Base-by-base conservation (phyloP, 164 flowering plant genomes). In the Piper betle region DNA sequence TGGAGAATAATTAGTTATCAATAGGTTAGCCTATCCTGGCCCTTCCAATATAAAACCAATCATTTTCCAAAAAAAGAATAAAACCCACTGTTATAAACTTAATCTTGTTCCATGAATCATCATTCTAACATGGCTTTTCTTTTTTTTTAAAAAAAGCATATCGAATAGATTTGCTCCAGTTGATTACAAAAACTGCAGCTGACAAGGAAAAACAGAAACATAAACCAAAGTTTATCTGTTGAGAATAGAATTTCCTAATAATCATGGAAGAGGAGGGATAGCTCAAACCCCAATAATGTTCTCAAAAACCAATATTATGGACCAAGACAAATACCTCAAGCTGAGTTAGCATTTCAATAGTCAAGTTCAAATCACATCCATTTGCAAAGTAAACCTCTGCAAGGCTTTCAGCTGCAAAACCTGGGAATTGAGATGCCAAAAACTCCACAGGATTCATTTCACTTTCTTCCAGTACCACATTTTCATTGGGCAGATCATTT, bases 261-360 rank as follows among this genome's bases (percentile, higher is more conserved):
- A 2, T 46, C 50, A 46, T 25, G 33, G 33, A 25, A 25, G 50
- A 46, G 12, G 50, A 46, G 6, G 10, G 11, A 10, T 9, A 46
- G 50, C 15, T 12, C 3, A 10, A 46, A 12, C 7, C 15, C 50
- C 12, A 10, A 10, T 46, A 46, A 12, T 2, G 5, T 46, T 46
- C 50, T 15, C 50, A 46, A 46, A 20, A 46, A 5, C 39, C 52
- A 33, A 48, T 58, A 39, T 37, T 16, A 48, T 17, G n/a, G 38
- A 17, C 6, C 17, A 64, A n/a, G 25, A 53, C 68, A 53, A 53
- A 62, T 78, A 94, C 99, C 97, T 91, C 99, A 39, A 94, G 86
- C 78, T 91, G 97, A 63, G 86, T 81, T 66, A 94, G 96, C 90
- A 91, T 94, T 73, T 94, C 99, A 42, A 88, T 79, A 17, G 99